Evolutionary conservation across 2,329 filamentous ascomycete genomes (phyloP).

Genomic region (Aureobasidium sp.): DNA sequence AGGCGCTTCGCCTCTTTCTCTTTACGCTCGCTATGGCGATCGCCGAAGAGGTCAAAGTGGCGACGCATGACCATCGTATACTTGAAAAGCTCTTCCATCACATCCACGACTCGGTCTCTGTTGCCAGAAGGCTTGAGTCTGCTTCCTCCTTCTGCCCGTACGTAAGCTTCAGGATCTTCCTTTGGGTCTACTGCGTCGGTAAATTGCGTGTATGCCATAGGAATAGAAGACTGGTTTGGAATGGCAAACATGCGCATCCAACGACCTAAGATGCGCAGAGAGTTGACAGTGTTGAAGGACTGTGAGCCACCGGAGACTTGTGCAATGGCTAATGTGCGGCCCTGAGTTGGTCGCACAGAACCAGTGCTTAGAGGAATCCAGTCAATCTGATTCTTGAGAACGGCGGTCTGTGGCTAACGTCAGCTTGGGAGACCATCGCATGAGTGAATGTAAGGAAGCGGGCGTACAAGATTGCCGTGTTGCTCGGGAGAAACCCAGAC

Average conservation of each 20-base stretch:
- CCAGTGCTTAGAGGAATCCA: slow-evolving; percentile 60
- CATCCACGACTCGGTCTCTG: slow-evolving; percentile 55
- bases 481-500: slow-evolving; percentile 61
- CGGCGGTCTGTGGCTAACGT: slow-evolving; percentile 42
- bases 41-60: slow-evolving; percentile 54
- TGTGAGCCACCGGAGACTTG: slow-evolving; percentile 60
- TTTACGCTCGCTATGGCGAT: slow-evolving; percentile 56
- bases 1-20: slow-evolving; percentile 31
- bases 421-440: not conserved
- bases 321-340: slow-evolving; percentile 55
- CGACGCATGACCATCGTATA: slow-evolving; percentile 59
- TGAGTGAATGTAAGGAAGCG: too few species aligned
- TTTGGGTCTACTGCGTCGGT: slow-evolving; percentile 37
- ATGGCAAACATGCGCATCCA: slow-evolving; percentile 67
- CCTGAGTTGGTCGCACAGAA: slow-evolving; percentile 59
- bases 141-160: slow-evolving; percentile 36
- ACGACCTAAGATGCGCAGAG: slow-evolving; percentile 55
- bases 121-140: slow-evolving; percentile 51
- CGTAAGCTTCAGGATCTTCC: slow-evolving; percentile 20
- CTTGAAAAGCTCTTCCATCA: slow-evolving; percentile 65
- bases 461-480: slow-evolving; percentile 53
- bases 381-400: slow-evolving; percentile 66
- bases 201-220: slow-evolving; percentile 58
- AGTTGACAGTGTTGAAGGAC: slow-evolving; percentile 62
- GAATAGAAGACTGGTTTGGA: slow-evolving; percentile 59